Conservation (phyloP, 2,329 filamentous ascomycete genomes). For the Didymella keratinophila region DNA sequence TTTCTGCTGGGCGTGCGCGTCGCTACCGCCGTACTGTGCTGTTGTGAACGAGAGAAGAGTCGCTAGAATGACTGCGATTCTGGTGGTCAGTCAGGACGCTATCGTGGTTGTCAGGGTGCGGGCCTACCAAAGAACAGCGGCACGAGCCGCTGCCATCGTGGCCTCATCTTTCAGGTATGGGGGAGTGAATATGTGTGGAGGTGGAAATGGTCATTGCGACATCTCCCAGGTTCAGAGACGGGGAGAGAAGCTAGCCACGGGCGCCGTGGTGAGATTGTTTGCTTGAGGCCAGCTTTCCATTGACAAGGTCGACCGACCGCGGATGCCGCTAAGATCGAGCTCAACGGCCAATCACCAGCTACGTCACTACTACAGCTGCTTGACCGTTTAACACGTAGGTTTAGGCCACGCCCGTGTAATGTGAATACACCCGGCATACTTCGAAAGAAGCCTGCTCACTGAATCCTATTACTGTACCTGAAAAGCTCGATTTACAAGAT, state of each 20-base stretch:
- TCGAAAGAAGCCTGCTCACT: no score
- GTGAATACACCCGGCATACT: neutral
- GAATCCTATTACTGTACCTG: neutral
- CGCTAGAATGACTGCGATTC: conserved; percentile 41
- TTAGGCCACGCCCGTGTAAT: neutral
- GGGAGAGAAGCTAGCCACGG: conserved; percentile 1
- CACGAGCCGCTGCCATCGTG: conserved; percentile 46
- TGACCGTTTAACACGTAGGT: neutral
- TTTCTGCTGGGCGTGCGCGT: conserved; percentile 37
- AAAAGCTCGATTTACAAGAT: neutral
- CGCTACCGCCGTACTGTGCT: conserved; percentile 35
- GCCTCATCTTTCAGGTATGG: conserved; percentile 43
- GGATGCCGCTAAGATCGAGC: conserved; percentile 26
- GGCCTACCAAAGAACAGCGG: conserved; percentile 47
- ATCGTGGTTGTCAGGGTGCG: conserved; percentile 11
- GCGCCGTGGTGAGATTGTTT: conserved; percentile 31
- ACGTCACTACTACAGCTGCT: conserved; percentile 28
- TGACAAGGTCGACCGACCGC: conserved; percentile 27
- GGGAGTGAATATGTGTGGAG: conserved; percentile 23
- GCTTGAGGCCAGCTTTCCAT: conserved; percentile 48
- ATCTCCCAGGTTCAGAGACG: conserved; percentile 29
- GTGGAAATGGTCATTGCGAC: conserved; percentile 43
- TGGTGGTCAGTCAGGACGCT: conserved; percentile 32
- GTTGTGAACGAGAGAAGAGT: conserved; percentile 38
- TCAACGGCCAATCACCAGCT: conserved; percentile 43